Percentiles rank a stretch among this genome's conserved stretches.
Conservation (phyloP, 2,329 filamentous ascomycete genomes). For the Aspergillus awamori region DNA sequence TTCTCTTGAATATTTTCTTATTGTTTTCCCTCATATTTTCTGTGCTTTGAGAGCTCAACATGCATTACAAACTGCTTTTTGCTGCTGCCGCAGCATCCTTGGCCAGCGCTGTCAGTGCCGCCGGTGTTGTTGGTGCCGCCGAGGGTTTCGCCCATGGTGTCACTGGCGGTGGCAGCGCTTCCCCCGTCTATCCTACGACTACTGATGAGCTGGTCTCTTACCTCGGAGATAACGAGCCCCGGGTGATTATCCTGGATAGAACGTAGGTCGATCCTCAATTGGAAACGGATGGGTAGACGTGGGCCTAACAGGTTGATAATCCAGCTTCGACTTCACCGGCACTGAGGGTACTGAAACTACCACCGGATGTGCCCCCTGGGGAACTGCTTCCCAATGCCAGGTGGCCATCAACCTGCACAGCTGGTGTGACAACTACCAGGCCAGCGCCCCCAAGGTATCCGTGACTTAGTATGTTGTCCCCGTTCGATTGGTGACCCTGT, state of each 20-base stretch:
- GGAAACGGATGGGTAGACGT: background rate
- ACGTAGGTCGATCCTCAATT: slow-evolving; percentile 8
- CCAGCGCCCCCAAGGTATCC: slow-evolving; percentile 51
- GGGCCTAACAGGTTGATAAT: background rate
- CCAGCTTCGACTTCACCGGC: slow-evolving; percentile 22
- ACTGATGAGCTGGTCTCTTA: slow-evolving; percentile 62
- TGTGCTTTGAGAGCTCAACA: slow-evolving; percentile 6
- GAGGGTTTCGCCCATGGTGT: slow-evolving; percentile 57
- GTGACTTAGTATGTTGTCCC: slow-evolving; percentile 34
- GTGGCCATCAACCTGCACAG: slow-evolving; percentile 61
- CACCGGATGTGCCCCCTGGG: slow-evolving; percentile 62
- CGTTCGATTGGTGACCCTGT: no score
- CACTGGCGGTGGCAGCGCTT: slow-evolving; percentile 62
- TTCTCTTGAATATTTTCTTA: background rate
- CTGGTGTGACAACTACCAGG: slow-evolving; percentile 63
- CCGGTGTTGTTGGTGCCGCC: slow-evolving; percentile 35
- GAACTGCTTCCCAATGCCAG: slow-evolving; percentile 58
- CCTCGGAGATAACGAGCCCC: slow-evolving; percentile 56
- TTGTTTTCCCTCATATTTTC: background rate
- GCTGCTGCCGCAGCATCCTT: slow-evolving; percentile 14
- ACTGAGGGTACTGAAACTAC: slow-evolving; percentile 47
- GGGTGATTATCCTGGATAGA: slow-evolving; percentile 56
- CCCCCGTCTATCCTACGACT: slow-evolving; percentile 57
- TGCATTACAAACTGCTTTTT: slow-evolving; percentile 18
- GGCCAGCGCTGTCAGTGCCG: slow-evolving; percentile 14